phyloP scores from a whole-genome alignment of 225 moss, liverwort and hornwort genomes.

The Pseudisothecium myosuroides region DNA sequence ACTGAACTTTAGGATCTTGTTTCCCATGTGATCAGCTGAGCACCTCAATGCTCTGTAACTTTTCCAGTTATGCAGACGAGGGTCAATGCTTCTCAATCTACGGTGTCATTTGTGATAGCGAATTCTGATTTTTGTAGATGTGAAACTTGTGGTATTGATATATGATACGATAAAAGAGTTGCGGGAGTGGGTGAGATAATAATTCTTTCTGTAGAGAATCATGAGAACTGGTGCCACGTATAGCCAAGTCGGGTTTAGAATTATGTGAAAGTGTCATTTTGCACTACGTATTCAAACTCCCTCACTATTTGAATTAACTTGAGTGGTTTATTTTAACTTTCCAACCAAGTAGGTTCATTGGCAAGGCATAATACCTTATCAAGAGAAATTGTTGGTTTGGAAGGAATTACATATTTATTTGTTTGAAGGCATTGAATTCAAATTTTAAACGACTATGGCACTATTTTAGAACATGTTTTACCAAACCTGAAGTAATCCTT shows the following conservation, averaged over 20 bases:
- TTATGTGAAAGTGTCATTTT: neutral
- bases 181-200: no score
- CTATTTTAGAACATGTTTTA: no score
- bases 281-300: neutral
- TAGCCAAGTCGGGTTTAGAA: neutral
- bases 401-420: neutral
- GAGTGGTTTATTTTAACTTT: neutral
- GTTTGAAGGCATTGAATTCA: neutral
- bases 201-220: neutral
- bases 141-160: neutral
- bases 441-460: neutral
- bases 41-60: neutral
- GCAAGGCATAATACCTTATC: no score
- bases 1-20: conserved; percentile 9
- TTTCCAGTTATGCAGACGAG: neutral
- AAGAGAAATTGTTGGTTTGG: neutral
- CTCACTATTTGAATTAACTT: neutral
- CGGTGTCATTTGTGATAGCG: neutral
- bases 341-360: neutral
- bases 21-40: conserved; percentile 7
- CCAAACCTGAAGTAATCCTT: neutral
- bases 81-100: neutral
- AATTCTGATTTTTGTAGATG: neutral
- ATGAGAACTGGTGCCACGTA: neutral
- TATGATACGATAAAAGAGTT: neutral